A percentile compares a stretch with the other conserved stretches of the same genome.
These are phyloP conservation scores for Blastobotrys raffinosifermentans DNA, from an alignment of 1,139 yeast species.

Conservation along the genomic window DNA sequence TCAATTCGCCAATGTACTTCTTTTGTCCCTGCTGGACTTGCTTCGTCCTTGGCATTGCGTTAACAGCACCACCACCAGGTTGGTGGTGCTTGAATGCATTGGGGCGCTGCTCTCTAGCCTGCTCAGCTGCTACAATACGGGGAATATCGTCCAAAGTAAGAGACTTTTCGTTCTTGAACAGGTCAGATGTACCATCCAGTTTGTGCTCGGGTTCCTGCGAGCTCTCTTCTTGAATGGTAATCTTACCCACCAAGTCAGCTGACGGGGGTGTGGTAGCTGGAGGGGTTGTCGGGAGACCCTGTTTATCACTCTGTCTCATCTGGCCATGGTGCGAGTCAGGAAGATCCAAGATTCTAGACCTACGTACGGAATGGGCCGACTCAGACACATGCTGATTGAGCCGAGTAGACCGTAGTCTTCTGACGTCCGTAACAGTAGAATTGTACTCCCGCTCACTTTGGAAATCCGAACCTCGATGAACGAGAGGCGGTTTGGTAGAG, in stretches of 20 bases:
- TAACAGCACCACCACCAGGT: conserved; percentile 18
- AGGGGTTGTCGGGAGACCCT: conserved; percentile 12
- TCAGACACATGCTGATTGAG: conserved; percentile 60
- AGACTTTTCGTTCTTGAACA: conserved; percentile 74
- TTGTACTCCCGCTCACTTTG: conserved; percentile 44
- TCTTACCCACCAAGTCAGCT: conserved; percentile 18
- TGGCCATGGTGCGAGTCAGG: conserved; percentile 34
- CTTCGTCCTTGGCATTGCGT: conserved; percentile 16
- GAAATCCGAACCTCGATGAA: conserved; percentile 6
- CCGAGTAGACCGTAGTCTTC: conserved; percentile 67
- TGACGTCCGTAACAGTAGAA: conserved; percentile 69
- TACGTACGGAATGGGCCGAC: conserved; percentile 53
- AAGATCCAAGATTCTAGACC: conserved; percentile 46
- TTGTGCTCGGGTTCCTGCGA: conserved; percentile 25
- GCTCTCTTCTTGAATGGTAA: conserved; percentile 46
- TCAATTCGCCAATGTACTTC: conserved; percentile 68
- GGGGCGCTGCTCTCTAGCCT: conserved; percentile 87
- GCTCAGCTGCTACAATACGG: conserved; percentile 94
- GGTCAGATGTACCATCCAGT: conserved; percentile 52
- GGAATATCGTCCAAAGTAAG: conserved; percentile 94
- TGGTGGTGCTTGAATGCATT: conserved; percentile 72
- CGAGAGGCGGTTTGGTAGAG: conserved; percentile 1
- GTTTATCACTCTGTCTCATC: conserved; percentile 22
- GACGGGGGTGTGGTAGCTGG: conserved; percentile 4
- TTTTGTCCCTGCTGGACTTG: conserved; percentile 13